Conservation (phyloP, 495 filamentous ascomycete species). For the Massariosphaeria phaeospora region DNA sequence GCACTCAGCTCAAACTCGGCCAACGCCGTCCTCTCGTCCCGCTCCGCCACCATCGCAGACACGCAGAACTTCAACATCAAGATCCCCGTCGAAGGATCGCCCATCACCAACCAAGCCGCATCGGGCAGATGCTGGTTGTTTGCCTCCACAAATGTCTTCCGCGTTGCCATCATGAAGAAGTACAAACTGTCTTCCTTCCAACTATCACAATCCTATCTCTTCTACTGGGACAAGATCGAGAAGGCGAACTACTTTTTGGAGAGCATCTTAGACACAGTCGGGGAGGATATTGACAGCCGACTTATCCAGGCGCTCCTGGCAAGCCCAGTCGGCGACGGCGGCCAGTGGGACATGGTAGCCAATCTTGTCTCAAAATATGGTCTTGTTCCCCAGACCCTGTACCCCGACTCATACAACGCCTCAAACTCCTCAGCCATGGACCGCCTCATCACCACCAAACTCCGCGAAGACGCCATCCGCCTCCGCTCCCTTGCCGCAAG, state of each 20-base stretch:
- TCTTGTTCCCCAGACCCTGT: conserved; percentile 70
- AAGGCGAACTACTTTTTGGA: conserved; percentile 87
- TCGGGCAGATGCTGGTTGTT: conserved; percentile 89
- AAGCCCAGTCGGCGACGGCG: conserved; percentile 70
- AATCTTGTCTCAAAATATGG: conserved; percentile 84
- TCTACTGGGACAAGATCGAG: conserved; percentile 92
- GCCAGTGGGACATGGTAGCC: conserved; percentile 90
- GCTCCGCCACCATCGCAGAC: conserved; percentile 52
- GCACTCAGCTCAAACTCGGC: conserved; percentile 57
- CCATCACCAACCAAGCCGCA: conserved; percentile 76
- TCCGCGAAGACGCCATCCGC: conserved; percentile 72
- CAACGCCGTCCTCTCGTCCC: conserved; percentile 50
- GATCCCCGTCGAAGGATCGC: conserved; percentile 74
- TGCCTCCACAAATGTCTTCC: conserved; percentile 80
- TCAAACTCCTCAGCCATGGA: conserved; percentile 64
- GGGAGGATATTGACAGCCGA: conserved; percentile 61
- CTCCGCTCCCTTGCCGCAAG: conserved; percentile 51
- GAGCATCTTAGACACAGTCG: conserved; percentile 66
- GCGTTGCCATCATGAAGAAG: conserved; percentile 73
- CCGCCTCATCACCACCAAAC: conserved; percentile 71
- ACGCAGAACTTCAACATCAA: conserved; percentile 75
- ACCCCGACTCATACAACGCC: conserved; percentile 75
- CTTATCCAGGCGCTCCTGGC: conserved; percentile 62
- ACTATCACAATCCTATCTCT: conserved; percentile 81
- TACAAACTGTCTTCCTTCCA: conserved; percentile 74